A percentile compares a stretch with the other conserved stretches of the same genome.
phyloP scores from a whole-genome alignment of 345 rosid genomes.

The Brassica incana region DNA sequence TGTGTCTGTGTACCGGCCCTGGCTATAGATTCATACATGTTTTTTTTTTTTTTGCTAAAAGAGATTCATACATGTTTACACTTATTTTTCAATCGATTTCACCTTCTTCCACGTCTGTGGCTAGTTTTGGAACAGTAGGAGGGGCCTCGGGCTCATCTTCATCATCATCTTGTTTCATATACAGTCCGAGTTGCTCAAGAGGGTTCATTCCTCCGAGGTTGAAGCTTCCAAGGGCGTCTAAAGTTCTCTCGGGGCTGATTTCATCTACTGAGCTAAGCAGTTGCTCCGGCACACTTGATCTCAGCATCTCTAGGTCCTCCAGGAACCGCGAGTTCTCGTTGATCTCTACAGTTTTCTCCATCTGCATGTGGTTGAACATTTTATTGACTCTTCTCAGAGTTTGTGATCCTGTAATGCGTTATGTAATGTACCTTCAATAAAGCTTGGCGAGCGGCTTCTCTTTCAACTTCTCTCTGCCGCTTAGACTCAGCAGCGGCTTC shows the following conservation, averaged over 20 bases:
- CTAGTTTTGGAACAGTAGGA: constrained; percentile 29
- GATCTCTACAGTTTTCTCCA: constrained; percentile 95
- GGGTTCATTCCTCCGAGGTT: constrained; percentile 76
- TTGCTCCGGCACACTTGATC: constrained; percentile 59
- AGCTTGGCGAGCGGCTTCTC: constrained; percentile 95
- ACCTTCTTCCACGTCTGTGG: constrained; percentile 71
- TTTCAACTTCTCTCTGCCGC: constrained; percentile 82
- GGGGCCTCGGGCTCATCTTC: constrained; percentile 62
- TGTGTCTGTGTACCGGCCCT: constrained; percentile 6
- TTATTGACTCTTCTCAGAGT: background rate
- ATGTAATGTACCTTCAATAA: constrained; percentile 66
- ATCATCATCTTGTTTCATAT: constrained; percentile 81
- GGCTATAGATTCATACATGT: constrained; percentile 26
- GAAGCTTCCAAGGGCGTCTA: constrained; percentile 67
- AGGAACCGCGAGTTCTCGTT: constrained; percentile 84
- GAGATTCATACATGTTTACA: constrained; percentile 21
- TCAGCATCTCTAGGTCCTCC: constrained; percentile 88
- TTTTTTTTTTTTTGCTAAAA: background rate
- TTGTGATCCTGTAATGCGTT: background rate
- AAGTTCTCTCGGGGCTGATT: constrained; percentile 56
- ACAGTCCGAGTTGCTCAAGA: constrained; percentile 87
- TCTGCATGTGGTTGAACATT: constrained; percentile 43
- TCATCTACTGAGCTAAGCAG: constrained; percentile 65
- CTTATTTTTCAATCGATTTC: constrained; percentile 57
- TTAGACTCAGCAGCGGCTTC: constrained; percentile 84